A percentile compares a stretch with the other conserved stretches of the same genome.
These are phyloP conservation scores for Fragilaria radians DNA, from an alignment of 108 stramenopile species.

Conservation along the genomic window DNA sequence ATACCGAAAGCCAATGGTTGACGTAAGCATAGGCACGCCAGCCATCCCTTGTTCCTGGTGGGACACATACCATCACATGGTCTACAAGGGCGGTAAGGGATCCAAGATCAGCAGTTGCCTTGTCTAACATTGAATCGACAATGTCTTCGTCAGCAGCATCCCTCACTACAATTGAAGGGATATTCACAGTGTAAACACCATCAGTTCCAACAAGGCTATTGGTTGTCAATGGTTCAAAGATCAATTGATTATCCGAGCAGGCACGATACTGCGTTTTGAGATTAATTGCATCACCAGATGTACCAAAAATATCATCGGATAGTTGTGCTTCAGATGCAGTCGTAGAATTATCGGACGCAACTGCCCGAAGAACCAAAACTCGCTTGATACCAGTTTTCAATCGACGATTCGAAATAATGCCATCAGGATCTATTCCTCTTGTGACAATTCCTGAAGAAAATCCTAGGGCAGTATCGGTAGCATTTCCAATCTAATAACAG, in stretches of 20 bases:
- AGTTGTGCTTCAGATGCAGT: conserved; percentile 1
- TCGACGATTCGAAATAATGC: neutral
- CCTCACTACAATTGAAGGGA: neutral
- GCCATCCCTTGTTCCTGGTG: conserved; percentile 17
- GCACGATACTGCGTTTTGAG: conserved; percentile 17
- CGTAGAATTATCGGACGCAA: neutral
- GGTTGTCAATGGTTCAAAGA: conserved; percentile 1
- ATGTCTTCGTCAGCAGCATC: neutral
- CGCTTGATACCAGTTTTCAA: neutral
- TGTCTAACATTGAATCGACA: neutral
- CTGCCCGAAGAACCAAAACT: neutral
- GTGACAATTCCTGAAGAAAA: neutral
- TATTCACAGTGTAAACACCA: neutral
- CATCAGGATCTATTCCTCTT: neutral
- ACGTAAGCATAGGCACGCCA: conserved; percentile 46
- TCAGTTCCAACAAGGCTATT: neutral
- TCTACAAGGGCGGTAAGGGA: neutral
- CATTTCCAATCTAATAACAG: too few species aligned
- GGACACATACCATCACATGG: conserved; percentile 28
- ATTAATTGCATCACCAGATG: conserved; percentile 15
- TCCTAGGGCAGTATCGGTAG: neutral
- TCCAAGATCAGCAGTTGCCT: neutral
- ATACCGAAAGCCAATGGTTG: conserved; percentile 44
- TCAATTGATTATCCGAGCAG: conserved; percentile 12
- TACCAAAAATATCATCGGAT: conserved; percentile 22